These are phyloP conservation scores for Dendrothele bispora DNA, from an alignment of 768 basidiomycete genomes.

Conservation along the genomic window DNA sequence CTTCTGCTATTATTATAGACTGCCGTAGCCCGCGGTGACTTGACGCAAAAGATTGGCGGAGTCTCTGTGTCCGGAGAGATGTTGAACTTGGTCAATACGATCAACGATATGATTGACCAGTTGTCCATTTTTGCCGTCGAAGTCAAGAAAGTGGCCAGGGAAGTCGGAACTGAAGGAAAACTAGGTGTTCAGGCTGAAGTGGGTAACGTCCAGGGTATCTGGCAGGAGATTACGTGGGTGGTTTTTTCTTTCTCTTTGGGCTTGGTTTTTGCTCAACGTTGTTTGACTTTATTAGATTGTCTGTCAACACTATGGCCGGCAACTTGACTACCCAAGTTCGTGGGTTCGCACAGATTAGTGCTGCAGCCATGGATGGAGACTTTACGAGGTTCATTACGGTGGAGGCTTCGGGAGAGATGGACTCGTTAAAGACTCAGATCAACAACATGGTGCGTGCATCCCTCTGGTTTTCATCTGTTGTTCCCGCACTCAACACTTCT, in stretches of 20 bases:
- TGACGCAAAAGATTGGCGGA: conserved; percentile 91
- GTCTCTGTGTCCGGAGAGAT: conserved; percentile 96
- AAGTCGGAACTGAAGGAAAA: conserved; percentile 99
- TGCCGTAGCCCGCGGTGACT: conserved; percentile 90
- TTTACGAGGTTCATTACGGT: conserved; percentile 99
- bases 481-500: too few relatives aligned
- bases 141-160: conserved; percentile 93
- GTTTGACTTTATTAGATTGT: too few relatives aligned
- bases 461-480: too few relatives aligned
- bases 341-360: conserved; percentile 98
- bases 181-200: conserved; percentile 97
- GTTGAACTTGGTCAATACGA: conserved; percentile 93
- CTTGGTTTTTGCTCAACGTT: neutral
- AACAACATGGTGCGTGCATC: conserved; percentile 99
- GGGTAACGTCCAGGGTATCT: conserved; percentile 94
- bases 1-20: conserved; percentile 34
- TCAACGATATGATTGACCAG: conserved; percentile 82
- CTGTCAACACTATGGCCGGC: conserved; percentile 97
- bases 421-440: conserved; percentile 97
- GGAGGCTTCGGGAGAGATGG: conserved; percentile 98
- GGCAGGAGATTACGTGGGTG: conserved; percentile 96
- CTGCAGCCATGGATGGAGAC: conserved; percentile 98
- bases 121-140: conserved; percentile 56
- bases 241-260: neutral
- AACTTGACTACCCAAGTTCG: conserved; percentile 98